Conservation (phyloP, 192 early-diverging fungal genomes). For the Coemansia sp. region DNA sequence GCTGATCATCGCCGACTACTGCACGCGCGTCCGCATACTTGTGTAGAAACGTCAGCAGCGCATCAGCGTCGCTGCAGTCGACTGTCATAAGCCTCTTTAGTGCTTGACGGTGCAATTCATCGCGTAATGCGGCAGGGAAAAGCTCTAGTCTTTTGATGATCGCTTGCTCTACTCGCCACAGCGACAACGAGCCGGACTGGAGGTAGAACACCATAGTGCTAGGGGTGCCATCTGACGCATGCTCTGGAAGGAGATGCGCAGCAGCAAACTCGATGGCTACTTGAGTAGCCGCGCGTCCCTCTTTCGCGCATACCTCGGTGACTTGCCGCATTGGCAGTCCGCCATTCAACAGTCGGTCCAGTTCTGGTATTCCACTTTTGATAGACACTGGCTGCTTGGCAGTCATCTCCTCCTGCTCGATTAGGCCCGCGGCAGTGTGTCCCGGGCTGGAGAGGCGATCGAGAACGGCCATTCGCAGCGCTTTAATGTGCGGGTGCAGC, state of each 20-base stretch:
- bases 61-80: constrained; percentile 34
- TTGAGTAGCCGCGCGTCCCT: constrained; percentile 17
- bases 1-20: background rate
- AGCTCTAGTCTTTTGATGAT: constrained; percentile 7
- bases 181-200: constrained; percentile 26
- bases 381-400: background rate
- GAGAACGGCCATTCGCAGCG: constrained; percentile 36
- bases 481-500: constrained; percentile 30
- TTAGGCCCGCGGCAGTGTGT: constrained; percentile 22
- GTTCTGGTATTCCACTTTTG: constrained; percentile 19
- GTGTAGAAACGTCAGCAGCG: constrained; percentile 38
- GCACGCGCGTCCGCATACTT: constrained; percentile 24
- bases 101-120: constrained; percentile 8
- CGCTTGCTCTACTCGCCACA: constrained; percentile 32
- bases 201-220: constrained; percentile 25
- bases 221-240: background rate
- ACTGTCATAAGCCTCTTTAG: constrained; percentile 37
- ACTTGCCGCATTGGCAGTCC: constrained; percentile 24
- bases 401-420: background rate
- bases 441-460: constrained; percentile 39
- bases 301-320: constrained; percentile 36
- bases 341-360: constrained; percentile 36
- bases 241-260: constrained; percentile 27
- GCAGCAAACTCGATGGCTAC: constrained; percentile 33
- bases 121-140: constrained; percentile 1